These are phyloP conservation scores for Leptographium procerum DNA, from an alignment of 2,329 filamentous ascomycete species.

Conservation along the genomic window DNA sequence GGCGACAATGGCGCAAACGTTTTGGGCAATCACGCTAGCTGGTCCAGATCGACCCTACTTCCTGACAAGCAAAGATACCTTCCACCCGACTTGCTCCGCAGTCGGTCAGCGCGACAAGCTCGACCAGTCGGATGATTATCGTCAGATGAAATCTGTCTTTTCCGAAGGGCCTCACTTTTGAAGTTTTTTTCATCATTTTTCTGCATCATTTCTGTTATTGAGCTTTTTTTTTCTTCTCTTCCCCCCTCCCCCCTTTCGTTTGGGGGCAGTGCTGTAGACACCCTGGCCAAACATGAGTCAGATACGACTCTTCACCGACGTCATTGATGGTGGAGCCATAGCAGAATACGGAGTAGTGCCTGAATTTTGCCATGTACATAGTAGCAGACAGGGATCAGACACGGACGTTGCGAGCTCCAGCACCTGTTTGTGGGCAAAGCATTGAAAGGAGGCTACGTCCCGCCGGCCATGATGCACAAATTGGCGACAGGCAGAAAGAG, in stretches of 20 bases:
- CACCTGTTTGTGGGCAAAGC: not conserved
- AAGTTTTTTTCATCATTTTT: not conserved
- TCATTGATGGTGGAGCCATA: not conserved
- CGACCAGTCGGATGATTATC: not conserved
- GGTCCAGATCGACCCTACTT: not conserved
- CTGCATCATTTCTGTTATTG: not conserved
- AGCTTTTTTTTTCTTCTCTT: not conserved
- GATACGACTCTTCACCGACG: not conserved
- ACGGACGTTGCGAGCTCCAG: not conserved
- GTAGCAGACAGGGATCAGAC: not conserved
- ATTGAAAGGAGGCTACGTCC: no score
- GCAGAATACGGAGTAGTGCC: not conserved
- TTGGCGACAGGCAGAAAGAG: no score
- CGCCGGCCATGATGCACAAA: not conserved
- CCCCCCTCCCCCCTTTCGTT: not conserved
- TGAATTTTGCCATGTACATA: not conserved
- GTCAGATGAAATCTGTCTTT: not conserved
- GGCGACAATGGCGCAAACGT: not conserved
- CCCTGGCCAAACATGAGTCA: not conserved
- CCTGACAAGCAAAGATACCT: not conserved
- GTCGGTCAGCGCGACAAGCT: not conserved
- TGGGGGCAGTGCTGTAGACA: no score
- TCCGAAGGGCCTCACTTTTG: not conserved
- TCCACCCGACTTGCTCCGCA: slow-evolving; percentile 1
- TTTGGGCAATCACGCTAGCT: not conserved